Evolutionary conservation across 208 protist genomes (phyloP).

Genomic region (Kentomonas sorsogonicus): DNA sequence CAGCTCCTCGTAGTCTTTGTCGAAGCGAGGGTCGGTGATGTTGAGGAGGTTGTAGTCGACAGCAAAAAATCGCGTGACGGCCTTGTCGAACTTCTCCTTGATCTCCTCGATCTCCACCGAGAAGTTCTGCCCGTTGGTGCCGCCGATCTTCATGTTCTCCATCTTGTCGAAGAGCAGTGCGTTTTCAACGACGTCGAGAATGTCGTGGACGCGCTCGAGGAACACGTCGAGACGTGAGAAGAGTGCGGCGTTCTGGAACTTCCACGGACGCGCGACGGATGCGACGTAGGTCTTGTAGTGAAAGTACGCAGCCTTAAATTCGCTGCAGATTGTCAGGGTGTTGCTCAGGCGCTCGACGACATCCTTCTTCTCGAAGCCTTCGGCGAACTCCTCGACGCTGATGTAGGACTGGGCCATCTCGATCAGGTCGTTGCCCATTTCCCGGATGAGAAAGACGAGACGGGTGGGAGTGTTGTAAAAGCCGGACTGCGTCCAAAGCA

Average conservation of each 20-base stretch:
- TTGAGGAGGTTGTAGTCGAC: constrained; percentile 94
- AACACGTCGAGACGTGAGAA: constrained; percentile 94
- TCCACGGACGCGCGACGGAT: constrained; percentile 86
- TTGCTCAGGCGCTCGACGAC: constrained; percentile 86
- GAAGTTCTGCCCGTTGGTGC: constrained; percentile 89
- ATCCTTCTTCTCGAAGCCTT: constrained; percentile 92
- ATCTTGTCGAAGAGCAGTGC: constrained; percentile 95
- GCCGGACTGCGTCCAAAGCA: constrained; percentile 92
- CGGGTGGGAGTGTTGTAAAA: constrained; percentile 92
- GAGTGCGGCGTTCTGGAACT: constrained; percentile 92
- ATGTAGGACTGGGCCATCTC: constrained; percentile 86
- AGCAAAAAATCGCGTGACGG: constrained; percentile 71
- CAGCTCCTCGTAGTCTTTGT: constrained; percentile 90
- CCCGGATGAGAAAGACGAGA: constrained; percentile 91
- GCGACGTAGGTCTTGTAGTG: constrained; percentile 89
- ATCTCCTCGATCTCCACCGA: constrained; percentile 87
- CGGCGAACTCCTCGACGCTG: constrained; percentile 86
- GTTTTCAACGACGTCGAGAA: constrained; percentile 93
- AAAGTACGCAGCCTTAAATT: constrained; percentile 94
- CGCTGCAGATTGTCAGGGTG: constrained; percentile 80
- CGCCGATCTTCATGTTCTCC: constrained; percentile 94
- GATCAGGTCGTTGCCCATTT: constrained; percentile 95
- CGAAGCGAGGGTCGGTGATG: constrained; percentile 92
- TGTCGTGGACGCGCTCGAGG: constrained; percentile 94
- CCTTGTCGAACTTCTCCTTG: constrained; percentile 80